Percentiles rank a stretch among this genome's conserved stretches.
Conservation (phyloP, 352 stramenopile genomes). For the Phytophthora vignae region DNA sequence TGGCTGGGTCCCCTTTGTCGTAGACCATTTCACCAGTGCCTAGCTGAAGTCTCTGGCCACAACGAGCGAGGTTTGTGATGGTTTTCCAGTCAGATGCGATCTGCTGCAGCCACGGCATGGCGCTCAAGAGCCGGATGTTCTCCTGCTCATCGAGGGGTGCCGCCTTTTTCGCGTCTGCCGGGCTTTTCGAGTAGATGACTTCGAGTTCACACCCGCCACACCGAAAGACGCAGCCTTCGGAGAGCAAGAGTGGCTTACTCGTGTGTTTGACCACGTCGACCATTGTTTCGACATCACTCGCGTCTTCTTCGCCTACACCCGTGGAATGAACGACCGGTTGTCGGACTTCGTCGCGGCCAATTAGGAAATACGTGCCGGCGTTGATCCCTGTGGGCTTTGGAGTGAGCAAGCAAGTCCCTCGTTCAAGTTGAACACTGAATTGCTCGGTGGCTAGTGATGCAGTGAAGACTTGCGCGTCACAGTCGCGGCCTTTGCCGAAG, state of each 20-base stretch:
- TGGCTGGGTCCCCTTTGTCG: constrained; percentile 64
- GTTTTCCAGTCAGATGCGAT: constrained; percentile 54
- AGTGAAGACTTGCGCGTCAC: constrained; percentile 67
- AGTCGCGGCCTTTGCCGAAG: constrained; percentile 67
- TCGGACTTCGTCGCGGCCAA: constrained; percentile 52
- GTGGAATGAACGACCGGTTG: neutral
- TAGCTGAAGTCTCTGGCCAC: constrained; percentile 52
- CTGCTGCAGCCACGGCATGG: constrained; percentile 69
- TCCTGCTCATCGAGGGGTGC: constrained; percentile 49
- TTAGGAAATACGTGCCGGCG: constrained; percentile 74
- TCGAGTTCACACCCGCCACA: constrained; percentile 68
- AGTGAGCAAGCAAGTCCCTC: constrained; percentile 65
- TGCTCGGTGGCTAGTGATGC: constrained; percentile 65
- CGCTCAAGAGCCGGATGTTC: constrained; percentile 50
- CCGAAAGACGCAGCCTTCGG: constrained; percentile 72
- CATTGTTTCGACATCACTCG: neutral
- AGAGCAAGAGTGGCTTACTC: constrained; percentile 77
- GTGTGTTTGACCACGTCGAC: constrained; percentile 63
- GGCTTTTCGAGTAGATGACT: constrained; percentile 67
- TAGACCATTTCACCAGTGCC: constrained; percentile 59
- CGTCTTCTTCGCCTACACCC: neutral
- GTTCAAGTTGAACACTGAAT: constrained; percentile 70
- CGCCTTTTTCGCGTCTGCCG: neutral
- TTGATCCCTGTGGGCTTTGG: constrained; percentile 68
- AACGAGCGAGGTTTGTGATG: constrained; percentile 60